Base-by-base conservation (phyloP, 345 rosid species). In the Corchorus olitorius region DNA sequence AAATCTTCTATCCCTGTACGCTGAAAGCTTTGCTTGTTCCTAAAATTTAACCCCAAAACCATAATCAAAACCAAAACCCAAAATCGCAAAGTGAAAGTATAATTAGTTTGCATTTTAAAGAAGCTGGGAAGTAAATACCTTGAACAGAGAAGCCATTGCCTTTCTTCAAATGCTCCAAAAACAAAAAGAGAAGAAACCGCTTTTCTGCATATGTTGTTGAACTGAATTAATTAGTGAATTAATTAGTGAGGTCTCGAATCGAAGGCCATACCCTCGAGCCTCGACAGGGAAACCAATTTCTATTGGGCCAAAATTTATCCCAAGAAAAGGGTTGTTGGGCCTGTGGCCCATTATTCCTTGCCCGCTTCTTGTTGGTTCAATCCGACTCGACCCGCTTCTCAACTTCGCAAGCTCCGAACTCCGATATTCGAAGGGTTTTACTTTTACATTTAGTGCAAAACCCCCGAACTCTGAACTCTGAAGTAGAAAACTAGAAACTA, bases 21-120 rank as follows among this genome's bases (percentile, higher is more conserved):
- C 97, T 11, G 97, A 96, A 62, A 96, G 88, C 88, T 89, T 96
- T 6, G 86, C 65, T 63, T 77, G 97, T 60, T 93, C 98, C 99
- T 96, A 70, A 69, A 17, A 77, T 10, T 33, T 59, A 50, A 5
- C 13, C 46, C 53, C 70, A 74, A 22, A 73, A 22, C 15, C 43
- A 39, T 0, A 39, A 39, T 3, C 43, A 39, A 39, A 48, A 65
- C 43, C 14, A 19, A 8, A 34, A 52, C 20, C 2, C 10, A 34
- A 33, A 12, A 39, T 19, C 5, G 27, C 27, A 27, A 3, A 59
- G 3, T 10, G 10, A 59, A 59, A 59, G 1, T 16, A 54, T 6
- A 1, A n/a, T 50, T 20, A 34, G 53, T 54, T 14, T 6, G 6
- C 14, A 37, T 5, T 46, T 9, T 41, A 43, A 73, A 45, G 55